phyloP scores from a whole-genome alignment of 768 basidiomycete genomes.

The Phylloporus arenicola region DNA sequence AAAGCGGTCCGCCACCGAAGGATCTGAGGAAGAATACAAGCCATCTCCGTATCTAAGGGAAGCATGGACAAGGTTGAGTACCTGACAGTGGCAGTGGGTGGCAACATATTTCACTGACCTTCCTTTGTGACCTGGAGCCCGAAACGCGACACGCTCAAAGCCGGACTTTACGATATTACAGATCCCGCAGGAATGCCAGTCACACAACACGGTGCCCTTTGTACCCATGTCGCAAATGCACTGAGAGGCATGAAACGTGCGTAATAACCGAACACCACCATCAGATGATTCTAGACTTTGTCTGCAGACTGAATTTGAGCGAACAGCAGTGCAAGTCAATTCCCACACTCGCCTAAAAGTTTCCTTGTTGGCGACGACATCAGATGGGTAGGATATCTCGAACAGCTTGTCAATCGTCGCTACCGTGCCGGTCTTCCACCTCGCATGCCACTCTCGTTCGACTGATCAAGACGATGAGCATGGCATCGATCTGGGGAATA shows the following conservation, averaged over 20 bases:
- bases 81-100: neutral
- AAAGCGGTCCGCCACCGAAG: constrained; percentile 50
- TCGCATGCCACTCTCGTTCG: constrained; percentile 46
- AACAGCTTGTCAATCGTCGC: constrained; percentile 53
- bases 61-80: constrained; percentile 2
- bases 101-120: constrained; percentile 35
- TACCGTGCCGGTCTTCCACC: constrained; percentile 27
- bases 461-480: constrained; percentile 38
- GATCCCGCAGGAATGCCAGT: constrained; percentile 60
- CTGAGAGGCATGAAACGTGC: constrained; percentile 59
- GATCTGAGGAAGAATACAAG: constrained; percentile 58
- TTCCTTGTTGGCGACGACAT: constrained; percentile 37
- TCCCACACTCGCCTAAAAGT: constrained; percentile 39
- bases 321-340: neutral
- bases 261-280: constrained; percentile 40
- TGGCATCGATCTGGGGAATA: constrained; percentile 14
- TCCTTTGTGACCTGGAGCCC: constrained; percentile 45
- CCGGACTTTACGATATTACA: constrained; percentile 54
- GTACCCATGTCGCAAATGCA: constrained; percentile 66
- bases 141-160: constrained; percentile 56
- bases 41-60: constrained; percentile 51
- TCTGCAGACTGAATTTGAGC: constrained; percentile 9
- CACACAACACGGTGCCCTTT: constrained; percentile 46
- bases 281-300: constrained; percentile 34
- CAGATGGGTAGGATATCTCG: constrained; percentile 38